Evolutionary conservation across 768 basidiomycete genomes (phyloP).

Genomic region (Mycena floridula): DNA sequence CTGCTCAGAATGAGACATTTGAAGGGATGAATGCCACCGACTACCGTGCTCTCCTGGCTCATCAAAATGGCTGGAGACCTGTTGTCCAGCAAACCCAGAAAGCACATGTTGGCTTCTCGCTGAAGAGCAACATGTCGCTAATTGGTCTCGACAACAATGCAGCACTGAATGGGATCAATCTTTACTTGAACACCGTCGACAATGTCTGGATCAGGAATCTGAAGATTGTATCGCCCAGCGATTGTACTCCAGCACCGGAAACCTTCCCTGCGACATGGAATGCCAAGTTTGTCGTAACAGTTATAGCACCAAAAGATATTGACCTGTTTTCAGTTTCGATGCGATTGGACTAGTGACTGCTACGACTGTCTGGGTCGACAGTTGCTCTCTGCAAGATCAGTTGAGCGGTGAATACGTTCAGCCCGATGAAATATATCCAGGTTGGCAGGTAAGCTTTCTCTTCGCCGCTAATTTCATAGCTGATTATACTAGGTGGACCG

Average conservation of each 20-base stretch:
- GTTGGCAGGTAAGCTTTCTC: too few species aligned
- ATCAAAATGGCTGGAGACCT: constrained; percentile 11
- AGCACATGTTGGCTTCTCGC: constrained; percentile 9
- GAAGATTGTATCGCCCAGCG: constrained; percentile 11
- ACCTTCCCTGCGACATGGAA: constrained; percentile 14
- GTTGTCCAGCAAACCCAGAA: constrained; percentile 10
- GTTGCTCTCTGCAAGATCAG: too few species aligned
- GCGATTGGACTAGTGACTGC: too few species aligned
- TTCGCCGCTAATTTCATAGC: too few species aligned
- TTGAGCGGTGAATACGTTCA: too few species aligned
- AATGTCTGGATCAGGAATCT: constrained; percentile 13
- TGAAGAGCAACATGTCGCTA: constrained; percentile 12
- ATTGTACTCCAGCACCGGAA: constrained; percentile 13
- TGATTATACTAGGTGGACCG: neutral
- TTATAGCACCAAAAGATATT: too few species aligned
- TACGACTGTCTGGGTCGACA: too few species aligned
- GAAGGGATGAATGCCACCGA: constrained; percentile 14
- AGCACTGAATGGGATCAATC: constrained; percentile 9
- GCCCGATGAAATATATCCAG: too few species aligned
- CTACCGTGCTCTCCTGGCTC: constrained; percentile 7
- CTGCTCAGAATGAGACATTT: constrained; percentile 10
- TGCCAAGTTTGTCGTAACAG: constrained; percentile 7
- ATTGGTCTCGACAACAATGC: constrained; percentile 11
- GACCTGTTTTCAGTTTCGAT: too few species aligned
- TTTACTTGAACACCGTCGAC: constrained; percentile 9